phyloP scores from a whole-genome alignment of 371 early-diverging fungal genomes.

The Syncephalastrum sp. region DNA sequence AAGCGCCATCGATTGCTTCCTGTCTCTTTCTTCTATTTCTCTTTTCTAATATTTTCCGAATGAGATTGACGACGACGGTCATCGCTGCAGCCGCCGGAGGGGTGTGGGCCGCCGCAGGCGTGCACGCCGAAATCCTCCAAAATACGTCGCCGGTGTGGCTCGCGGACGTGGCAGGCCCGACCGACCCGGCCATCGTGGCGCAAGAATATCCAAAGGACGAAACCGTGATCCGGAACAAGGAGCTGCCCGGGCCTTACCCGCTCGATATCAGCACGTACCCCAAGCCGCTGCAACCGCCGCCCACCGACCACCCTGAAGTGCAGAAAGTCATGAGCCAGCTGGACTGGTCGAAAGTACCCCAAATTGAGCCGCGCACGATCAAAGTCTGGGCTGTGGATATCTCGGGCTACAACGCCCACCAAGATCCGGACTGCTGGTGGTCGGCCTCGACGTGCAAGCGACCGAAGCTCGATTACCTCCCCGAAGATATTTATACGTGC shows the following conservation, averaged over 20 bases:
- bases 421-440: conserved; percentile 37
- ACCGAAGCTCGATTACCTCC: conserved; percentile 24
- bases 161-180: conserved; percentile 25
- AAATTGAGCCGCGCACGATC: conserved; percentile 22
- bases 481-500: conserved; percentile 29
- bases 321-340: conserved; percentile 41
- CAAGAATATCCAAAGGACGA: conserved; percentile 22
- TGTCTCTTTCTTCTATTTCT: too few species aligned
- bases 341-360: conserved; percentile 50
- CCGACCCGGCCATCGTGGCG: conserved; percentile 8
- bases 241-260: conserved; percentile 12
- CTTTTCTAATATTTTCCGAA: too few species aligned
- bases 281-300: conserved; percentile 22
- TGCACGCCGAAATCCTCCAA: too few species aligned
- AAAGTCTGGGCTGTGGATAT: conserved; percentile 27
- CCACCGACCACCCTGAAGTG: conserved; percentile 44
- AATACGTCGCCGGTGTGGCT: conserved; percentile 33
- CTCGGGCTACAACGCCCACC: conserved; percentile 11
- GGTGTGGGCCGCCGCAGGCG: too few species aligned
- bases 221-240: conserved; percentile 14
- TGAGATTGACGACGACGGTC: too few species aligned
- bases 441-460: conserved; percentile 22
- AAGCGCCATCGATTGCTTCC: too few species aligned
- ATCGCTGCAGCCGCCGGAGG: too few species aligned
- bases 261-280: conserved; percentile 30